Evolutionary conservation across 1,139 yeast species (phyloP).

Genomic region (Magnusiomyces fungicola): DNA sequence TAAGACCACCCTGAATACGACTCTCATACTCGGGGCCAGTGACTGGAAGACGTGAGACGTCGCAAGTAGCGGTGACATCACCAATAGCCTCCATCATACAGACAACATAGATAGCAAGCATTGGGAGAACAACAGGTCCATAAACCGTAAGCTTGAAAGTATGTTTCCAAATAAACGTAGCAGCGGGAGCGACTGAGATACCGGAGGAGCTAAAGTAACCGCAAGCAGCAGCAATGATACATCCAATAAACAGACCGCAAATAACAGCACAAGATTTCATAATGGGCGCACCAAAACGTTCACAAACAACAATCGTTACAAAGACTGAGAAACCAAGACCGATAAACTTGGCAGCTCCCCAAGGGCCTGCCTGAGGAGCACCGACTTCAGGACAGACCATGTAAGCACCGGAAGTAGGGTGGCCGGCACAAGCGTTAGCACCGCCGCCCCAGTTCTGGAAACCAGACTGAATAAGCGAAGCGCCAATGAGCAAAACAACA

Average conservation of each 20-base stretch:
- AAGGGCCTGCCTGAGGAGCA: conserved; percentile 51
- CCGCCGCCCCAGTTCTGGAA: conserved; percentile 88
- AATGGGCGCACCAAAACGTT: conserved; percentile 88
- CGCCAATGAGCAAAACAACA: conserved; percentile 77
- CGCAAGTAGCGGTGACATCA: conserved; percentile 87
- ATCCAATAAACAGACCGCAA: conserved; percentile 73
- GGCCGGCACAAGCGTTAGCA: conserved; percentile 39
- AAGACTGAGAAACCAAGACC: conserved; percentile 84
- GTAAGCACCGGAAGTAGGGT: conserved; percentile 41
- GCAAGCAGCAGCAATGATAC: conserved; percentile 86
- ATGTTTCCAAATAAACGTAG: conserved; percentile 78
- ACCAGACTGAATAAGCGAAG: conserved; percentile 58
- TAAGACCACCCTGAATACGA: conserved; percentile 84
- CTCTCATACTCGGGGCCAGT: conserved; percentile 76
- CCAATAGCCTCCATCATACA: conserved; percentile 90
- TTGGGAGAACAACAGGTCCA: conserved; percentile 79
- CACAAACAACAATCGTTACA: conserved; percentile 62
- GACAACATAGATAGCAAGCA: conserved; percentile 71
- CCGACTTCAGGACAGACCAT: conserved; percentile 39
- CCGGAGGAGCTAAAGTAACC: conserved; percentile 59
- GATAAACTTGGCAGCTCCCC: conserved; percentile 81
- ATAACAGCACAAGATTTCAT: conserved; percentile 92
- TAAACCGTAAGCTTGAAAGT: conserved; percentile 69
- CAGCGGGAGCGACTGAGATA: conserved; percentile 71
- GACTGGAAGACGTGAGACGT: conserved; percentile 75